phyloP scores from a whole-genome alignment of 2,329 filamentous ascomycete species.

The Verticillium nubilum region DNA sequence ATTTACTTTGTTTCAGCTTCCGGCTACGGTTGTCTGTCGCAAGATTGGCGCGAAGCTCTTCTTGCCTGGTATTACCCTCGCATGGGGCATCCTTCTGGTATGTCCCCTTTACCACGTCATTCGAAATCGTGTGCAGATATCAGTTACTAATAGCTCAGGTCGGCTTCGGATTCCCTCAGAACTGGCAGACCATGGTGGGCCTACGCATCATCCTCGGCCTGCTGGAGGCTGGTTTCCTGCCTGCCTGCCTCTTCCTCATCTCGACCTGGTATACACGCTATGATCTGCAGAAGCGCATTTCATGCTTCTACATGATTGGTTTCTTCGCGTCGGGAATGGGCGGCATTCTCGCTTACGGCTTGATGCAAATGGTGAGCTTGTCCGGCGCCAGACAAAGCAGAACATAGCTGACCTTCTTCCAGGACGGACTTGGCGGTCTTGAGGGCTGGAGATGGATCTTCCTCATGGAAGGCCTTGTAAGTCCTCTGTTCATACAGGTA shows the following conservation, averaged over 20 bases:
- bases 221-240: constrained; percentile 33
- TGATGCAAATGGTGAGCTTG: constrained; percentile 23
- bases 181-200: constrained; percentile 3
- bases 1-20: constrained; percentile 14
- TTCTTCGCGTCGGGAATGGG: constrained; percentile 15
- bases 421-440: constrained; percentile 49
- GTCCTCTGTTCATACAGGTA: neutral
- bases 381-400: too few species aligned
- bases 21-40: constrained; percentile 10
- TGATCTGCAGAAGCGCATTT: constrained; percentile 56
- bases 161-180: constrained; percentile 1
- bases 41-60: constrained; percentile 15
- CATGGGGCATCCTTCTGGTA: constrained; percentile 12
- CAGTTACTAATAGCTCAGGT: constrained; percentile 11
- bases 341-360: constrained; percentile 13
- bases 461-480: constrained; percentile 62
- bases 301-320: constrained; percentile 19
- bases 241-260: constrained; percentile 51
- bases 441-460: constrained; percentile 58
- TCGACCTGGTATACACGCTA: constrained; percentile 63
- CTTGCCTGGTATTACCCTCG: constrained; percentile 10
- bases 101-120: neutral
- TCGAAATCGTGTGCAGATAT: constrained; percentile 6
- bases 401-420: constrained; percentile 10
- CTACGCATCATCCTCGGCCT: constrained; percentile 12